Percentiles rank a stretch among this genome's conserved stretches.
These are phyloP conservation scores for Areca catechu DNA, from an alignment of 176 grass and related monocot genomes.

Conservation along the genomic window DNA sequence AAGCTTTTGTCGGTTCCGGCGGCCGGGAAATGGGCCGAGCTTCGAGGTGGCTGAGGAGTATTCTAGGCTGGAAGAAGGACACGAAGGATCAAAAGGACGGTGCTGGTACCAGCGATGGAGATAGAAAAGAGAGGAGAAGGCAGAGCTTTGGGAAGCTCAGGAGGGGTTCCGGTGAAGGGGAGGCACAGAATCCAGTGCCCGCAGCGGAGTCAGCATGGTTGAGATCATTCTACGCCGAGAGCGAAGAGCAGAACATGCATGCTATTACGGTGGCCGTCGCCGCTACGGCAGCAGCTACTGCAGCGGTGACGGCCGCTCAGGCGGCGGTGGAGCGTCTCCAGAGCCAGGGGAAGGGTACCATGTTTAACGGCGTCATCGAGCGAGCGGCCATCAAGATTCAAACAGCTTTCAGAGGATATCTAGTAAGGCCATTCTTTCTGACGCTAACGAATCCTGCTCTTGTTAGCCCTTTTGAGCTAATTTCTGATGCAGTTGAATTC, in stretches of 20 bases:
- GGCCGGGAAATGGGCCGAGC: neutral
- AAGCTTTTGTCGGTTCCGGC: neutral
- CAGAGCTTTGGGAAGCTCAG: slow-evolving; percentile 6
- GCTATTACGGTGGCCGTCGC: slow-evolving; percentile 10
- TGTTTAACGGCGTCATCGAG: slow-evolving; percentile 6
- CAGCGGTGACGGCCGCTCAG: slow-evolving; percentile 9
- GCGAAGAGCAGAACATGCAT: slow-evolving; percentile 1
- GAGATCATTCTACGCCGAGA: slow-evolving; percentile 1
- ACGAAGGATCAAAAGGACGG: neutral
- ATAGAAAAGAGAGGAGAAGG: neutral
- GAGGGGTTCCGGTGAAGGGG: neutral
- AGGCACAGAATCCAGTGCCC: neutral
- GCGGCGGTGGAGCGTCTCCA: slow-evolving; percentile 13
- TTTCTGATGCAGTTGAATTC: too few species aligned
- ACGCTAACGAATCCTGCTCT: too few species aligned
- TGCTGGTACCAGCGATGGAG: neutral
- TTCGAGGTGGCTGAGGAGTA: neutral
- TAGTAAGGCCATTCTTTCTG: slow-evolving; percentile 36
- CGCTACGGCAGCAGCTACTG: slow-evolving; percentile 1
- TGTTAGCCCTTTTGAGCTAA: too few species aligned
- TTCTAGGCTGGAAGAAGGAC: neutral
- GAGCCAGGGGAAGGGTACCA: slow-evolving; percentile 3
- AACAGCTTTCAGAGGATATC: slow-evolving; percentile 69
- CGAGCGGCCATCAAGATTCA: slow-evolving; percentile 57
- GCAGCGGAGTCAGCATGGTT: neutral